phyloP scores from a whole-genome alignment of 257 asterid genomes.

The Solanum microdontum region DNA sequence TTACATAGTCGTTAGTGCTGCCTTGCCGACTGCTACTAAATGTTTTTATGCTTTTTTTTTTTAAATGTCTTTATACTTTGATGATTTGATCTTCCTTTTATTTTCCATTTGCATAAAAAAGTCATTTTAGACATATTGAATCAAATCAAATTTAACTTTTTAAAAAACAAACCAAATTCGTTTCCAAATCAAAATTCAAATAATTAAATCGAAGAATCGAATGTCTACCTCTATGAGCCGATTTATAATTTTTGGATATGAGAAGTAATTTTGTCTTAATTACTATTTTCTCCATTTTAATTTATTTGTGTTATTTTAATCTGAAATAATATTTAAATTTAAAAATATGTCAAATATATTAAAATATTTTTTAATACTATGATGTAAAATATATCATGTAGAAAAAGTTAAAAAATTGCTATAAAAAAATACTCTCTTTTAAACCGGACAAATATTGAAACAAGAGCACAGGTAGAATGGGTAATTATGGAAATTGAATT shows the following conservation, averaged over 20 bases:
- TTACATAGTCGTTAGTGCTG: not conserved
- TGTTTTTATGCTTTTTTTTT: not conserved
- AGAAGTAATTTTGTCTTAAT: not conserved
- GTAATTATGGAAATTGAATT: not conserved
- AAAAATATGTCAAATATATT: too few relatives aligned
- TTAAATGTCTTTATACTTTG: not conserved
- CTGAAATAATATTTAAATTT: too few relatives aligned
- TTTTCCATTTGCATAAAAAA: not conserved
- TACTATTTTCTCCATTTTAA: not conserved
- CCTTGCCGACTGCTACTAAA: not conserved
- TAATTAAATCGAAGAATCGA: not conserved
- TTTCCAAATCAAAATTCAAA: not conserved
- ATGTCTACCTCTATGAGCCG: not conserved
- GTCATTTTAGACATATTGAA: too few relatives aligned
- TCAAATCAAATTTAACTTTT: not conserved
- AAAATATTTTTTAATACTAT: too few relatives aligned
- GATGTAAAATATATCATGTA: not conserved
- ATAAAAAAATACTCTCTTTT: too few relatives aligned
- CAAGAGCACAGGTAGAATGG: not conserved
- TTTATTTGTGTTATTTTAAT: too few relatives aligned
- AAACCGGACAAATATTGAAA: not conserved
- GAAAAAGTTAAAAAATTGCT: not conserved
- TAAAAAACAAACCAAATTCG: rapidly evolving
- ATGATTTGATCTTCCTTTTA: not conserved
- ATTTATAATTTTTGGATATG: not conserved